Percentiles rank a stretch among this genome's conserved stretches.
Conservation (phyloP, 2,329 filamentous ascomycete genomes). For the Dothidotthia symphoricarpi region DNA sequence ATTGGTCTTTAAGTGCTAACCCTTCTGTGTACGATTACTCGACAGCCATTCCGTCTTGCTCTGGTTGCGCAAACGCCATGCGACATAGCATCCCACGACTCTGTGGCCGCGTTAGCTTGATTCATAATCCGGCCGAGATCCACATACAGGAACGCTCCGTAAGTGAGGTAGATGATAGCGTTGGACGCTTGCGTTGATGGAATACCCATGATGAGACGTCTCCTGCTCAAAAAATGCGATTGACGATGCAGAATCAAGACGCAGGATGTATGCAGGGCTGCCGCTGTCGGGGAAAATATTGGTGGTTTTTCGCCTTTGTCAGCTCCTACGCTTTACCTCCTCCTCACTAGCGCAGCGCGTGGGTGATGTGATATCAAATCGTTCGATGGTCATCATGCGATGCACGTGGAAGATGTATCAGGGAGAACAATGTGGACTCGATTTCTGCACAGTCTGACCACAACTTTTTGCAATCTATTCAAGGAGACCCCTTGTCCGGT, state of each 20-base stretch:
- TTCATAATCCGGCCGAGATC: background rate
- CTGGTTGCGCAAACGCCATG: constrained; percentile 60
- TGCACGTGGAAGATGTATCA: background rate
- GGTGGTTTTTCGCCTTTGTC: constrained; percentile 22
- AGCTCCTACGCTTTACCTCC: constrained; percentile 19
- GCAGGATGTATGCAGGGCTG: constrained; percentile 20
- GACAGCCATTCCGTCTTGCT: constrained; percentile 69
- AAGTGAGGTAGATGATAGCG: constrained; percentile 78
- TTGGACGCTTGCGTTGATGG: constrained; percentile 76
- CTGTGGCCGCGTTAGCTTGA: constrained; percentile 44
- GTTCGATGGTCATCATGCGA: too few relatives aligned
- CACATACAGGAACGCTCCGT: constrained; percentile 71
- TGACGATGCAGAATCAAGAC: constrained; percentile 6
- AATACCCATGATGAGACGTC: constrained; percentile 61
- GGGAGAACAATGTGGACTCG: background rate
- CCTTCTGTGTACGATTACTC: constrained; percentile 79
- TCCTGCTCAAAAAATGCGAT: constrained; percentile 8
- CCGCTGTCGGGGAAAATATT: constrained; percentile 8
- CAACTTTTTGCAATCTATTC: too few relatives aligned
- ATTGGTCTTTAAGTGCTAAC: constrained; percentile 46
- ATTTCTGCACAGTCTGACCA: too few relatives aligned
- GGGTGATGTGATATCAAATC: constrained; percentile 21
- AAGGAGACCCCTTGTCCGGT: too few relatives aligned
- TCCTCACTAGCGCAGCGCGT: constrained; percentile 23
- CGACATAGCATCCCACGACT: constrained; percentile 60